Evolutionary conservation across 768 basidiomycete genomes (phyloP), one percentile per base, ranked within the genome.

Genomic region (Naganishia vishniacii): DNA sequence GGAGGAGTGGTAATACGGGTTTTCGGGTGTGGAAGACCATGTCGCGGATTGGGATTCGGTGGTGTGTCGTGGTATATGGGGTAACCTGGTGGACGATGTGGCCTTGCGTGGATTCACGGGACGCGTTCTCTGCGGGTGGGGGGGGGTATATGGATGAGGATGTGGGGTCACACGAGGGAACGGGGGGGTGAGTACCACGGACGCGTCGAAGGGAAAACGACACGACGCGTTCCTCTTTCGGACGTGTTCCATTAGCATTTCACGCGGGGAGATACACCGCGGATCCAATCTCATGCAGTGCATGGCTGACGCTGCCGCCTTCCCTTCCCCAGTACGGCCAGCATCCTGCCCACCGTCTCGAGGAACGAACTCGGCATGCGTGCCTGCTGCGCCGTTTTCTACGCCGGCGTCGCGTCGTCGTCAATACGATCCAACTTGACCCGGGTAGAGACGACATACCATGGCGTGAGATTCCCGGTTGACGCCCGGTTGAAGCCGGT

Each of bases 301-400:
- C n/a, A n/a, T n/a, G n/a, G n/a, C n/a, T n/a, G n/a, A n/a, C n/a
- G n/a, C n/a, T n/a, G n/a, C n/a, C n/a, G n/a, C n/a, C 49, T 31
- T 32, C 20, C 32, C 20, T 20, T 37, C 32, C 20, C 53, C 18
- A 56, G 53, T 23, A n/a, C 20, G 12, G 16, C 28, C 11, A 56
- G 34, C 53, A 37, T 37, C 34, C 23, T 37, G 18, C 20, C 34
- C 53, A 56, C 74, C 3, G 65, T 67, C 0, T 47, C 26, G 12
- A 75, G 59, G 63, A 75, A 75, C 4, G 66, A 61, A 0, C 67
- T 67, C 4, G 91, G 92, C 79, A 95, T 83, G 12, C 91, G 89
- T 18, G 91, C 92, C 13, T 94, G 77, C 48, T 86, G 83, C 11
- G 93, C 93, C 29, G 93, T 90, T 73, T 89, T 90, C 60, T 95